Base-by-base conservation (phyloP, 495 filamentous ascomycete species). In the Aspergillus hancockii region DNA sequence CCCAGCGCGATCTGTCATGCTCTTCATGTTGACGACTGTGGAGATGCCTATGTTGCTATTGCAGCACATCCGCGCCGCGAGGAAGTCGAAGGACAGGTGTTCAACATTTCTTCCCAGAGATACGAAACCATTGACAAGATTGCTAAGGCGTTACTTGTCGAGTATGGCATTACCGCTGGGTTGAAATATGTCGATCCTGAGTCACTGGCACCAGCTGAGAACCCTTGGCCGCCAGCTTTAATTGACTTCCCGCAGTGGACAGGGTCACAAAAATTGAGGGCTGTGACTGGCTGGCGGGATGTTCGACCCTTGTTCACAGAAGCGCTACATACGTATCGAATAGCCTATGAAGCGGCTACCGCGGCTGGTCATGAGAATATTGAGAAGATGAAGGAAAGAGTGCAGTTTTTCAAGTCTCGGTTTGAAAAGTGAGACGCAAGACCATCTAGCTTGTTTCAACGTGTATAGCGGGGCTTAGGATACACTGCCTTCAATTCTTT, bases 11-110 rank as follows among this genome's bases (percentile, higher is more conserved):
- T 62, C 1, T 43, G 43, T 8, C 60, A 62, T 28, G 50, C 49
- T 8, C 32, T 54, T 18, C 60, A 62, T 36, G 60, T 62, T 1
- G 60, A 62, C 25, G 60, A 62, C 32, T 62, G 60, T 10, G 60
- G 30, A 7, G 54, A 58, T 38, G 60, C 55, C 4, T 62, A 62
- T 38, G 55, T 62, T 19, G 60, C 60, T 8, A 41, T 62, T 23
- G 60, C 60, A n/a, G 31, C 23, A 16, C 58, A 56, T 52, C 32
- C 41, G 0, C 40, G 25, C 1, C 60, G 43, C 0, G 31, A 21
- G 0, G 50, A 54, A 25, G 50, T 62, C 3, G 49, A 47, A 3
- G 54, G 54, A 1, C 25, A 58, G 45, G 19, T 58, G 0, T 62
- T 58, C 36, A 58, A 62, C 45, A 58, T 62, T 14, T 62, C 60